These are phyloP conservation scores for Botrytis byssoidea DNA, from an alignment of 2,329 filamentous ascomycete species.

Conservation along the genomic window DNA sequence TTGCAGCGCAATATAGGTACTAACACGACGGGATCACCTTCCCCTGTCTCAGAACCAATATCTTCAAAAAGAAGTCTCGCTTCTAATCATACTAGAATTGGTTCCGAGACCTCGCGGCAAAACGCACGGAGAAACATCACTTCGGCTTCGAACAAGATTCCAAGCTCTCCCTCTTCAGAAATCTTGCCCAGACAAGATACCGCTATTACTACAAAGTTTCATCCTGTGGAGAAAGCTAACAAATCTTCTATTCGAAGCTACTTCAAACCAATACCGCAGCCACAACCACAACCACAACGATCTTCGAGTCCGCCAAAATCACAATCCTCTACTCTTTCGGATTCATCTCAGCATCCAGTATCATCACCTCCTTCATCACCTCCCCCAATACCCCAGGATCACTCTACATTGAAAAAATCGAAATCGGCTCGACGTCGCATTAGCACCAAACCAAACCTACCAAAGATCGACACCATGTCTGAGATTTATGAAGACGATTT, in stretches of 20 bases:
- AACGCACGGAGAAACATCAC: background rate
- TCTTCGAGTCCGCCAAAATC: conserved; percentile 25
- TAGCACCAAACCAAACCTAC: conserved; percentile 24
- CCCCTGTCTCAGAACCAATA: too few species aligned
- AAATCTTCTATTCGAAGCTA: conserved; percentile 33
- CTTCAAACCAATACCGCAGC: conserved; percentile 31
- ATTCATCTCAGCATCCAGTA: background rate
- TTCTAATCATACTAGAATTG: conserved; percentile 6
- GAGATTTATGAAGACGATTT: conserved; percentile 3
- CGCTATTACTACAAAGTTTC: background rate
- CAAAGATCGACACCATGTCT: conserved; percentile 14
- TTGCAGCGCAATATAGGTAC: background rate
- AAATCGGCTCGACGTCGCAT: conserved; percentile 26
- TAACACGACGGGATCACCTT: background rate
- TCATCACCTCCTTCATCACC: conserved; percentile 7
- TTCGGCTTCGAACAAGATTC: background rate
- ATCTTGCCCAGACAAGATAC: background rate
- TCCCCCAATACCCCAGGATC: conserved; percentile 1
- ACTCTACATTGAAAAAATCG: conserved; percentile 22
- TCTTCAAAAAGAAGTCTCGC: background rate
- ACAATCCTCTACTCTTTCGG: conserved; percentile 15
- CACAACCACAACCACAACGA: conserved; percentile 4
- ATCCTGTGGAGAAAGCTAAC: conserved; percentile 24
- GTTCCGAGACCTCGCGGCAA: background rate
- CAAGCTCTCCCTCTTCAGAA: background rate